Evolutionary conservation across 176 grass and related monocot genomes (phyloP), one percentile per base, ranked within the genome.

Genomic region (Carex myosuroides): DNA sequence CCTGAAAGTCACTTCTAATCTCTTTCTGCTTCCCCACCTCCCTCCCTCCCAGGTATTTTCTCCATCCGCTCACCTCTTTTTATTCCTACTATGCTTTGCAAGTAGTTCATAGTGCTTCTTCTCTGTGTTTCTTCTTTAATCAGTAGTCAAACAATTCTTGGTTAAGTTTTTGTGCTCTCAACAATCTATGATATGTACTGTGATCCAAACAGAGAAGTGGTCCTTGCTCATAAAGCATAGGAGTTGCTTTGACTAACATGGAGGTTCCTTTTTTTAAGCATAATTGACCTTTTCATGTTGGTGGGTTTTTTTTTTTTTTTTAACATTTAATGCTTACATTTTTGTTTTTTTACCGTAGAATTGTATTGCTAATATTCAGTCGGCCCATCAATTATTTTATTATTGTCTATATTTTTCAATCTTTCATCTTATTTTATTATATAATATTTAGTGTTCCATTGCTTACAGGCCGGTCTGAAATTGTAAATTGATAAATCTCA

Each of bases 1-100:
- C 80, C 85, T 80, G 91, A 96, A 64, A 93, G 77, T 68, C 69
- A 88, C 90, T 64, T 54, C 87, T 87, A 55, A 82, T 91, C 89
- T 84, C 57, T 79, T 56, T 57, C 53, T 18, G 7, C 88, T 48
- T 11, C 9, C 8, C 6, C 3, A 13, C 64, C 66, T 5, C 6
- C 66, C 66, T 5, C 6, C 66, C 9, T 42, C 11, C 5, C 84
- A 75, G 85, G 89, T 89, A 90, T 48, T 85, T 72, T 54, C 57
- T 78, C 52, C 35, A 44, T 83, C 37, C 46, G 30, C 60, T 22
- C 55, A 26, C 39, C 61, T 81, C 2, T 79, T 53, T 9, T 70
- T 79, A 87, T 74, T 16, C 76, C 42, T 59, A 29, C 63, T 88
- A 55, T 37, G 50, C 33, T 82, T 42, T 22, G 39, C 42, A 33